These are phyloP conservation scores for Neopestalotiopsis clavispora DNA, from an alignment of 2,329 filamentous ascomycete genomes.

Conservation along the genomic window DNA sequence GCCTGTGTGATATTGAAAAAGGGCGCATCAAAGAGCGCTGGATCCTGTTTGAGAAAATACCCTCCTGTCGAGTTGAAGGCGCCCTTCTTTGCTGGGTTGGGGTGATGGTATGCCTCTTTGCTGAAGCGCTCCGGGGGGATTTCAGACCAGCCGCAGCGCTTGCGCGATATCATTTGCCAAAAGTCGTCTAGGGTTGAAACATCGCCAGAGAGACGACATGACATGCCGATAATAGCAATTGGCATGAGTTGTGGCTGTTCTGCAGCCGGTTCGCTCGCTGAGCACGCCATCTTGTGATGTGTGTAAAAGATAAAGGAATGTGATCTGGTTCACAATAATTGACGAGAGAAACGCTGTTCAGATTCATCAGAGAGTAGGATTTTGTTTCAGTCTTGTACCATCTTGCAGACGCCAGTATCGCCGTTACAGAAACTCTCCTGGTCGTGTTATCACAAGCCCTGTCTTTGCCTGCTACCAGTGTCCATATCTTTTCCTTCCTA, in stretches of 20 bases:
- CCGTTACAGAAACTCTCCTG: background rate
- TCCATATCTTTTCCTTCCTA: background rate
- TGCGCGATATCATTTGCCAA: conserved; percentile 35
- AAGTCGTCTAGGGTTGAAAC: conserved; percentile 36
- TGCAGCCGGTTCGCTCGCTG: background rate
- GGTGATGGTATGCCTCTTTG: conserved; percentile 38
- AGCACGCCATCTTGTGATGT: background rate
- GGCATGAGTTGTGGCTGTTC: conserved; percentile 38
- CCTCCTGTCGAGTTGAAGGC: conserved; percentile 36
- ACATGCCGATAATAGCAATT: conserved; percentile 39
- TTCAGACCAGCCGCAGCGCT: conserved; percentile 33
- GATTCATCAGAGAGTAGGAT: background rate
- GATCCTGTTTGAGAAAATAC: conserved; percentile 38
- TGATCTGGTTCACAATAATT: background rate
- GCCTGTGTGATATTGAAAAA: conserved; percentile 43
- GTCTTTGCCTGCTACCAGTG: background rate
- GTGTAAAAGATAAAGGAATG: background rate
- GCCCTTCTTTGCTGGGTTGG: conserved; percentile 38
- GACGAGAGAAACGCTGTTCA: background rate
- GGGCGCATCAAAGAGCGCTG: conserved; percentile 35
- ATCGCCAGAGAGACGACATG: conserved; percentile 35
- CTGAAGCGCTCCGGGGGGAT: conserved; percentile 39
- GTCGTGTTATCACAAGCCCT: background rate
- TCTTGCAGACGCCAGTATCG: background rate
- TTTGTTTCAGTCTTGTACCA: background rate